Evolutionary conservation across 768 basidiomycete species (phyloP).

Genomic region (Harrya chromipes): DNA sequence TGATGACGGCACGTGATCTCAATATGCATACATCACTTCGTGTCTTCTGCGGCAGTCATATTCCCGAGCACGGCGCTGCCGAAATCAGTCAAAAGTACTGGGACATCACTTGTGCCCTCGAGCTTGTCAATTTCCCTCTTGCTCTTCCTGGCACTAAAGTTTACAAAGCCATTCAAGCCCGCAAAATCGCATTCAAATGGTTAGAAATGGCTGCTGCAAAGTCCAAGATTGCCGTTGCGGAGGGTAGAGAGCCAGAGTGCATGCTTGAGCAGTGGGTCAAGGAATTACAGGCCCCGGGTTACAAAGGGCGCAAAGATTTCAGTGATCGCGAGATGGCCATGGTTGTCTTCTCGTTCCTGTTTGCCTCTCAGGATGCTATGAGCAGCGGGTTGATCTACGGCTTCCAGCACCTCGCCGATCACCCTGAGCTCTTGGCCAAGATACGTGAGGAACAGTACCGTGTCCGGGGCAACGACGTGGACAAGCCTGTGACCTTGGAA

Average conservation of each 20-base stretch:
- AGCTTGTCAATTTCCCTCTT: slow-evolving; percentile 98
- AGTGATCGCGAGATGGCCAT: slow-evolving; percentile 94
- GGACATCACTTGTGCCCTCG: slow-evolving; percentile 91
- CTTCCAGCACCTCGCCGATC: slow-evolving; percentile 94
- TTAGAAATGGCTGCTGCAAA: slow-evolving; percentile 73
- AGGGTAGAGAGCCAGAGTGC: slow-evolving; percentile 78
- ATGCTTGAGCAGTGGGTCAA: slow-evolving; percentile 92
- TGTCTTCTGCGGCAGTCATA: slow-evolving; percentile 92
- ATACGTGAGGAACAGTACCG: slow-evolving; percentile 88
- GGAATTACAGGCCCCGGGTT: slow-evolving; percentile 57
- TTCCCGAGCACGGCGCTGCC: slow-evolving; percentile 70
- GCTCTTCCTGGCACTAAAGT: slow-evolving; percentile 95
- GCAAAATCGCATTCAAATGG: slow-evolving; percentile 81
- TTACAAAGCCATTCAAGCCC: slow-evolving; percentile 87
- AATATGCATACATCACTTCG: slow-evolving; percentile 98
- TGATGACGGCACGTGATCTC: slow-evolving; percentile 88
- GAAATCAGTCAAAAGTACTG: slow-evolving; percentile 95
- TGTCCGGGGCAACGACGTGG: slow-evolving; percentile 73
- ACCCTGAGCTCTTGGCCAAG: slow-evolving; percentile 85
- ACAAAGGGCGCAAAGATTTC: slow-evolving; percentile 83
- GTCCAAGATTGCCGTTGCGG: slow-evolving; percentile 80
- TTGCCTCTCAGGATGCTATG: slow-evolving; percentile 98
- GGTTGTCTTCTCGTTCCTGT: slow-evolving; percentile 95
- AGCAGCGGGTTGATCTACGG: slow-evolving; percentile 92
- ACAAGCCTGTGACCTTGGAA: slow-evolving; percentile 79